Conservation (phyloP, 306 rosid genomes). For the Bauhinia variegata region DNA sequence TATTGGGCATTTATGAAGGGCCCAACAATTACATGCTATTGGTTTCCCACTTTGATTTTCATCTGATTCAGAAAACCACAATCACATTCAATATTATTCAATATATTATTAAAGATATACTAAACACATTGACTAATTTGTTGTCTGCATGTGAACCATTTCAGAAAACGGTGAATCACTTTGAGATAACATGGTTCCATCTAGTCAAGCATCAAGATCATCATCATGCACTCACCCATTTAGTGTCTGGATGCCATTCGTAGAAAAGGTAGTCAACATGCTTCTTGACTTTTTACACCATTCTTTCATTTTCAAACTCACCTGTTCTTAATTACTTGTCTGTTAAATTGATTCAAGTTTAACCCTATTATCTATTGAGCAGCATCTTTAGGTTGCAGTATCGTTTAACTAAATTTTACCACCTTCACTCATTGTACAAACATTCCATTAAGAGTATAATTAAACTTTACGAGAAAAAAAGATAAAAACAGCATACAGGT, state of each 20-base stretch:
- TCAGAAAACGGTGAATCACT: constrained; percentile 13
- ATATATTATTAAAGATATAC: too few species aligned
- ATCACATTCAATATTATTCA: neutral
- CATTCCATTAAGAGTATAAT: neutral
- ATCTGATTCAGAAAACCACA: constrained; percentile 8
- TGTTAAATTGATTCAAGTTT: constrained; percentile 26
- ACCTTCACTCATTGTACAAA: neutral
- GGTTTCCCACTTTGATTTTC: neutral
- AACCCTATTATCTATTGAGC: constrained; percentile 23
- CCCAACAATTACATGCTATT: constrained; percentile 26
- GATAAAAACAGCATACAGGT: constrained; percentile 8
- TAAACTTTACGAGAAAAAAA: neutral
- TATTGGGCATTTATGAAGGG: constrained; percentile 30
- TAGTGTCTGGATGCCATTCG: constrained; percentile 35
- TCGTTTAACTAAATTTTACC: neutral
- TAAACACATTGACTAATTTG: constrained; percentile 5
- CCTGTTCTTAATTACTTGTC: neutral
- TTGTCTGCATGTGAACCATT: constrained; percentile 16
- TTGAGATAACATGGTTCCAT: constrained; percentile 30
- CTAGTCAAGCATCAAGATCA: constrained; percentile 32
- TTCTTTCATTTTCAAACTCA: too few species aligned
- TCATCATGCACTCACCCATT: constrained; percentile 34
- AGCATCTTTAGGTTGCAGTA: neutral
- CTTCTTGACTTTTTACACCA: constrained; percentile 44
- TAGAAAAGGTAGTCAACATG: constrained; percentile 33